Conservation (phyloP, 805 yeast species). For the Clavispora carvajalis region DNA sequence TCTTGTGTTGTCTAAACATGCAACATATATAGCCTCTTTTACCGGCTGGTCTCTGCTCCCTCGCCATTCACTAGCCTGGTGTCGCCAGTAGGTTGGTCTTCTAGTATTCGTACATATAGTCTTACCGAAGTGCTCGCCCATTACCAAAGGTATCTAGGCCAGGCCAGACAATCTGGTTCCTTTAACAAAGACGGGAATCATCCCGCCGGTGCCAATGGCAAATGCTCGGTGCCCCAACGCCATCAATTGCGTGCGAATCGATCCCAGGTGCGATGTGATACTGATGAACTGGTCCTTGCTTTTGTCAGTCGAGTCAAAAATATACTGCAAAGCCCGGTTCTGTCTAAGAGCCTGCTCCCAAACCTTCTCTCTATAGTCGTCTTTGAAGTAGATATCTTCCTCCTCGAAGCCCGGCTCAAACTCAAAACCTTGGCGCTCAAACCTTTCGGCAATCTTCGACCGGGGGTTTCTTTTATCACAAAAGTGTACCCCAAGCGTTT, state of each 20-base stretch:
- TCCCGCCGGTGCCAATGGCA: slow-evolving; percentile 49
- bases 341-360: slow-evolving; percentile 36
- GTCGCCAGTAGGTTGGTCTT: too few relatives aligned
- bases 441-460: slow-evolving; percentile 34
- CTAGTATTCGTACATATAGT: too few relatives aligned
- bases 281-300: slow-evolving; percentile 25
- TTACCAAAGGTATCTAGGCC: too few relatives aligned
- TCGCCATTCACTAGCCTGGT: too few relatives aligned
- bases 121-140: too few relatives aligned
- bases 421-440: slow-evolving; percentile 33
- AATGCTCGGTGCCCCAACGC: slow-evolving; percentile 46
- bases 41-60: too few relatives aligned
- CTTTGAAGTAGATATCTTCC: slow-evolving; percentile 39
- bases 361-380: slow-evolving; percentile 35
- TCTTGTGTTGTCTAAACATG: too few relatives aligned
- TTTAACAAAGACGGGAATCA: slow-evolving; percentile 50
- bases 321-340: slow-evolving; percentile 32
- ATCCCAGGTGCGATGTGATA: slow-evolving; percentile 49
- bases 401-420: slow-evolving; percentile 44
- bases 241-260: slow-evolving; percentile 43
- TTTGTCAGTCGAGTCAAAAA: slow-evolving; percentile 19
- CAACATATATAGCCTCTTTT: too few relatives aligned
- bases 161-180: slow-evolving; percentile 20
- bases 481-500: slow-evolving; percentile 45
- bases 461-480: slow-evolving; percentile 44